Conservation (phyloP, 495 filamentous ascomycete genomes). For the Penicillium mononematosum region DNA sequence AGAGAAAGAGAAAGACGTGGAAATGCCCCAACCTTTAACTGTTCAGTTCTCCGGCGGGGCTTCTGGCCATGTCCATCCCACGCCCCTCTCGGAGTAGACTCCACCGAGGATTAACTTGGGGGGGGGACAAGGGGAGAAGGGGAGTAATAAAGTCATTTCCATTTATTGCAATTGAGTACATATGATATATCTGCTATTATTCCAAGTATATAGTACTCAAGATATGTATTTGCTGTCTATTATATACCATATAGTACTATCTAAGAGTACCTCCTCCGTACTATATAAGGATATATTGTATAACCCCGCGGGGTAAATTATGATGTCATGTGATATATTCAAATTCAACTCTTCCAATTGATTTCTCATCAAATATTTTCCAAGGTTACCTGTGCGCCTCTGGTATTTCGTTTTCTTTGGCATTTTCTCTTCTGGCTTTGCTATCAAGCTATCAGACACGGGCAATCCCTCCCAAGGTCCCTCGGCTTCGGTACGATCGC, state of each 20-base stretch:
- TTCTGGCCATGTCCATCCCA: conserved; percentile 13
- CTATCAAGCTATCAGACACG: too few species aligned
- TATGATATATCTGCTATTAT: background rate
- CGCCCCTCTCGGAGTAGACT: conserved; percentile 25
- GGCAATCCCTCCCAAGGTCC: too few species aligned
- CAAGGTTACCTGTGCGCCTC: too few species aligned
- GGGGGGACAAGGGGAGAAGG: too few species aligned
- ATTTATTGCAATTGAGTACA: background rate
- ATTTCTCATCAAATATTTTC: too few species aligned
- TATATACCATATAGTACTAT: background rate
- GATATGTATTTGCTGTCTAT: background rate
- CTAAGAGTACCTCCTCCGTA: background rate
- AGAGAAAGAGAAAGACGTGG: conserved; percentile 8
- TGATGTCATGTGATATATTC: background rate
- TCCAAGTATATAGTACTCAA: background rate
- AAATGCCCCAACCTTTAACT: conserved; percentile 7
- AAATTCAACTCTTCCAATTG: too few species aligned
- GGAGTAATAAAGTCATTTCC: background rate
- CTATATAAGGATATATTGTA: background rate
- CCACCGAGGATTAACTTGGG: conserved; percentile 16
- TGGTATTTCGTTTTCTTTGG: too few species aligned
- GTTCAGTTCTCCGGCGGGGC: conserved; percentile 18
- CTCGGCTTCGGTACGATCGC: too few species aligned
- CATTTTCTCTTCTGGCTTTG: too few species aligned
- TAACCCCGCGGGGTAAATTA: background rate